Conservation (phyloP, 2,329 filamentous ascomycete genomes). For the Dactylellina haptotyla region DNA sequence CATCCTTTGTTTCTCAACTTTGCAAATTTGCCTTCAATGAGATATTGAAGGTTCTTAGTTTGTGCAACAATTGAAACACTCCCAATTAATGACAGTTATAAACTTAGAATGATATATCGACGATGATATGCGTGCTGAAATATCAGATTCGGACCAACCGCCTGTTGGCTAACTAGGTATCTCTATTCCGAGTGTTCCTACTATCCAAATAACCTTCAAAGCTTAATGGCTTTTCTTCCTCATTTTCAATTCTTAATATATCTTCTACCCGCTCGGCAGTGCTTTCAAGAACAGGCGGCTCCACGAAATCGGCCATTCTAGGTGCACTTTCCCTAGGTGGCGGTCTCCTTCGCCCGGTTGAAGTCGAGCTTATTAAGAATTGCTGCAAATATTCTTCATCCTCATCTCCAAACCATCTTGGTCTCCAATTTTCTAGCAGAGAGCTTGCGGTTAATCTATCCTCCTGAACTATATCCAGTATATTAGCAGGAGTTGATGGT, state of each 20-base stretch:
- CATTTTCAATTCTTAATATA: background rate
- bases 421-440: background rate
- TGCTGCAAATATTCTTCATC: background rate
- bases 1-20: no score
- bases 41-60: no score
- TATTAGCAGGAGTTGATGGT: background rate
- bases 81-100: no score
- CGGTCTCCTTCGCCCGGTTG: background rate
- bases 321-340: background rate
- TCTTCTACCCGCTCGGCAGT: background rate
- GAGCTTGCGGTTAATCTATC: no score
- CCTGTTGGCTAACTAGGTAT: no score
- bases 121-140: no score
- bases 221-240: background rate
- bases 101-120: no score
- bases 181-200: background rate
- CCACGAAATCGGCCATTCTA: background rate
- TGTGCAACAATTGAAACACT: no score
- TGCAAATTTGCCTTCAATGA: no score
- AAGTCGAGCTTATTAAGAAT: background rate
- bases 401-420: background rate
- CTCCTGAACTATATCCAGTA: background rate
- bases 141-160: no score
- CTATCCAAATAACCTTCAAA: background rate
- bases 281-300: background rate